These are phyloP conservation scores for Lagenidium giganteum DNA, from an alignment of 352 stramenopile species.

Conservation along the genomic window DNA sequence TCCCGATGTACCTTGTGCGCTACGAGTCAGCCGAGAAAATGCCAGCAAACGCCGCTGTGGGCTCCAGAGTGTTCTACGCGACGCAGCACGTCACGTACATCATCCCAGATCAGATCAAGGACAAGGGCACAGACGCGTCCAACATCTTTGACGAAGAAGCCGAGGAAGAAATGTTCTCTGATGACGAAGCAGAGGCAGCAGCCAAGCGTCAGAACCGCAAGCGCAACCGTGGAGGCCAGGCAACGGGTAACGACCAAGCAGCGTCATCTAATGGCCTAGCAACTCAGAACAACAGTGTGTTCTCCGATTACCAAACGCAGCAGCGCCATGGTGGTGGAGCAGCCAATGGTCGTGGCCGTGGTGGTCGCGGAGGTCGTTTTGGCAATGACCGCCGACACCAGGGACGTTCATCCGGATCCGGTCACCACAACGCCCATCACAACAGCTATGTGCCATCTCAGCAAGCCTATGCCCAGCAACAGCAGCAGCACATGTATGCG, in stretches of 20 bases:
- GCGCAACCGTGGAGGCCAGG: conserved; percentile 35
- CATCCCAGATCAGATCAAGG: conserved; percentile 46
- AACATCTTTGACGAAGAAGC: conserved; percentile 74
- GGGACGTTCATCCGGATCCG: no score
- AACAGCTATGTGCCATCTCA: no score
- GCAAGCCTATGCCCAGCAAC: no score
- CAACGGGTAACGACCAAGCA: not conserved
- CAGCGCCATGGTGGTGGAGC: conserved; percentile 9
- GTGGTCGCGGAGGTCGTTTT: no score
- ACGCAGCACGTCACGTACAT: conserved; percentile 72
- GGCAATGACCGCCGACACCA: no score
- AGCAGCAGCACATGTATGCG: no score
- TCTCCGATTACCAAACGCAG: conserved; percentile 21
- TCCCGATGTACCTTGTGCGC: conserved; percentile 73
- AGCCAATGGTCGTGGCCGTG: conserved; percentile 1
- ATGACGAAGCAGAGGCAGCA: conserved; percentile 58
- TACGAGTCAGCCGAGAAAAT: conserved; percentile 56
- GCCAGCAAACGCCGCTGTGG: conserved; percentile 20
- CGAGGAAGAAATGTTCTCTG: conserved; percentile 55
- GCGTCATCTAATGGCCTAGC: not conserved
- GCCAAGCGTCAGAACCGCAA: conserved; percentile 59
- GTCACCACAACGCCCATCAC: no score
- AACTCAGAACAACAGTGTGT: not conserved
- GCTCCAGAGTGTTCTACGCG: conserved; percentile 37
- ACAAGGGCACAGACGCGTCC: conserved; percentile 68